phyloP scores from a whole-genome alignment of 345 rosid genomes.

The Gossypioides kirkii region DNA sequence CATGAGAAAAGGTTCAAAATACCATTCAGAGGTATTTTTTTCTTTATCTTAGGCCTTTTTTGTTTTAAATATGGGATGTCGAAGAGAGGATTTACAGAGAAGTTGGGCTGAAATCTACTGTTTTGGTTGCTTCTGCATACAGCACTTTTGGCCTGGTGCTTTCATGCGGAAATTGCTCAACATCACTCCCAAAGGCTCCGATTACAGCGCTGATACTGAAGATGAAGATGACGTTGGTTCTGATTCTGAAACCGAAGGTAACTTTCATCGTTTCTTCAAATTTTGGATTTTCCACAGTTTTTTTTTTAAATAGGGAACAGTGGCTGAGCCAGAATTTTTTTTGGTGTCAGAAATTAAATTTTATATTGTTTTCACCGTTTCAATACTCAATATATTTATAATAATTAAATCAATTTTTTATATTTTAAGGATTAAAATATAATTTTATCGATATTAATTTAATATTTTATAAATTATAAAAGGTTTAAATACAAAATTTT shows the following conservation, averaged over 20 bases:
- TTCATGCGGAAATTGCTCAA: slow-evolving; percentile 82
- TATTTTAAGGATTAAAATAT: too few species aligned
- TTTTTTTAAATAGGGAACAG: too few species aligned
- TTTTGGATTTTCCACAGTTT: neutral
- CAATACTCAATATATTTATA: too few species aligned
- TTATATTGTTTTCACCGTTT: too few species aligned
- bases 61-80: slow-evolving; percentile 11
- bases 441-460: too few species aligned
- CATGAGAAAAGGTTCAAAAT: slow-evolving; percentile 37
- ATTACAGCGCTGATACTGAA: slow-evolving; percentile 79
- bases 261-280: neutral
- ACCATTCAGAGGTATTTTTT: slow-evolving; percentile 35
- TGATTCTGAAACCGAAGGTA: slow-evolving; percentile 53
- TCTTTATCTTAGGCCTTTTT: neutral
- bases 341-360: too few species aligned
- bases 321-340: too few species aligned
- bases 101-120: slow-evolving; percentile 67
- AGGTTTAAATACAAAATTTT: too few species aligned
- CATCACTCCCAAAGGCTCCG: slow-evolving; percentile 54
- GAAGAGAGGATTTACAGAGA: slow-evolving; percentile 49
- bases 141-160: slow-evolving; percentile 76
- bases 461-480: too few species aligned
- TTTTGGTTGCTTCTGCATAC: slow-evolving; percentile 79
- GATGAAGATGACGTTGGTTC: slow-evolving; percentile 33
- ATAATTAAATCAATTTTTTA: too few species aligned